Evolutionary conservation across 2,329 filamentous ascomycete species (phyloP).

Genomic region (Cylindrodendrum hubeiense): DNA sequence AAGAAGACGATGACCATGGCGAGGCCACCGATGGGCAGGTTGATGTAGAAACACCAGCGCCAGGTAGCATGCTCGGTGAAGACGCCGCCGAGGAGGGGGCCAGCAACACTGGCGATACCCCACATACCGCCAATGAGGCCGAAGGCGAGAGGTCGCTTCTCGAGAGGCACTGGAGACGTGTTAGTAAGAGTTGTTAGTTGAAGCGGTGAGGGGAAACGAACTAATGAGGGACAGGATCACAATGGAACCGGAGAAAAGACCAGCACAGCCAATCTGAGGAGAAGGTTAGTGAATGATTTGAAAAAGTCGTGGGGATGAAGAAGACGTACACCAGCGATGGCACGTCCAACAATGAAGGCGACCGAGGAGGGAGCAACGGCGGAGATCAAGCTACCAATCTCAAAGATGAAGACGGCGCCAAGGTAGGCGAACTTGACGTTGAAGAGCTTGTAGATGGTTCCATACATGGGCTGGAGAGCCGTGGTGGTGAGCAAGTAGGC

Average conservation of each 20-base stretch:
- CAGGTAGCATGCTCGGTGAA: conserved; percentile 63
- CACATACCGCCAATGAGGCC: conserved; percentile 68
- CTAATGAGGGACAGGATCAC: conserved; percentile 60
- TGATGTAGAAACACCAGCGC: conserved; percentile 66
- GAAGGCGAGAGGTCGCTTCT: conserved; percentile 66
- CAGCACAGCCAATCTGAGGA: conserved; percentile 59
- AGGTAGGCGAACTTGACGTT: conserved; percentile 62
- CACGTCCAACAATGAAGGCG: conserved; percentile 65
- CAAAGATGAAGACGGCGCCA: conserved; percentile 56
- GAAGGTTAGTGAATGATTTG: conserved; percentile 18
- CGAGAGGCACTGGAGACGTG: conserved; percentile 58
- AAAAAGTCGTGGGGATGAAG: background rate
- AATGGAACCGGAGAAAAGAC: conserved; percentile 63
- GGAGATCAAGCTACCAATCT: conserved; percentile 58
- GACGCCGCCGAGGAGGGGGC: conserved; percentile 63
- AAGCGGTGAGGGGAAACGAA: conserved; percentile 29
- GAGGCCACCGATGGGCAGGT: conserved; percentile 61
- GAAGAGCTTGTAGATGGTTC: conserved; percentile 63
- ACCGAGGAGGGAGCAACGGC: conserved; percentile 60
- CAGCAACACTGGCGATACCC: conserved; percentile 65
- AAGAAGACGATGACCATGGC: conserved; percentile 62
- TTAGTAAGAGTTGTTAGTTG: conserved; percentile 3
- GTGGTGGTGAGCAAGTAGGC: conserved; percentile 63
- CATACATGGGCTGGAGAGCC: conserved; percentile 63
- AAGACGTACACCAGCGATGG: conserved; percentile 58